These are phyloP conservation scores for Phytophthora constricta DNA, from an alignment of 352 stramenopile genomes.

Conservation along the genomic window DNA sequence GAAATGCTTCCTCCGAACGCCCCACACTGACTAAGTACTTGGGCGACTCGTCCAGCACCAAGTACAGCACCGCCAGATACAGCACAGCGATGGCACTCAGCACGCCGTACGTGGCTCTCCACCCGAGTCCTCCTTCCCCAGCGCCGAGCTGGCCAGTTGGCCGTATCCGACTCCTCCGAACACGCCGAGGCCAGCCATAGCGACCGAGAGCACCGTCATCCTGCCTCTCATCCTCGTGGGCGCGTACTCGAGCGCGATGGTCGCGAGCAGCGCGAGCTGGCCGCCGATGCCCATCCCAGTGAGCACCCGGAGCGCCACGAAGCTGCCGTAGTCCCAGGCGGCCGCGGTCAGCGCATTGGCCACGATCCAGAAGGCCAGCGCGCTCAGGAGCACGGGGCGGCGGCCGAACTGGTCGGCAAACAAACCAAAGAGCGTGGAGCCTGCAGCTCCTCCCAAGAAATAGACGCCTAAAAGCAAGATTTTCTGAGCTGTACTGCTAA, in stretches of 20 bases:
- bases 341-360: conserved; percentile 47
- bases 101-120: conserved; percentile 34
- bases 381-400: conserved; percentile 46
- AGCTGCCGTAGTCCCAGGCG: conserved; percentile 46
- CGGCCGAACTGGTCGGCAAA: conserved; percentile 69
- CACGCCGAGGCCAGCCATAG: conserved; percentile 49
- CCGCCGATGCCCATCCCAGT: conserved; percentile 59
- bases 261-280: conserved; percentile 56
- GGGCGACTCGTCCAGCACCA: conserved; percentile 61
- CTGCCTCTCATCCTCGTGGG: conserved; percentile 65
- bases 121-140: conserved; percentile 37
- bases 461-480: conserved; percentile 46
- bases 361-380: conserved; percentile 46
- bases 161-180: conserved; percentile 49
- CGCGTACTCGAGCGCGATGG: conserved; percentile 64
- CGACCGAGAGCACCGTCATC: conserved; percentile 58
- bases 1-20: conserved; percentile 61
- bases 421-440: conserved; percentile 54
- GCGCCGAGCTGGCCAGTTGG: conserved; percentile 17
- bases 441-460: conserved; percentile 55
- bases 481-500: conserved; percentile 33
- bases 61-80: conserved; percentile 32
- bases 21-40: conserved; percentile 75
- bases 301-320: conserved; percentile 51
- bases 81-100: conserved; percentile 38